A percentile compares a stretch with the other conserved stretches of the same genome.
These are phyloP conservation scores for Tolypocladium endophyticum DNA, from an alignment of 2,329 filamentous ascomycete species.

Conservation along the genomic window DNA sequence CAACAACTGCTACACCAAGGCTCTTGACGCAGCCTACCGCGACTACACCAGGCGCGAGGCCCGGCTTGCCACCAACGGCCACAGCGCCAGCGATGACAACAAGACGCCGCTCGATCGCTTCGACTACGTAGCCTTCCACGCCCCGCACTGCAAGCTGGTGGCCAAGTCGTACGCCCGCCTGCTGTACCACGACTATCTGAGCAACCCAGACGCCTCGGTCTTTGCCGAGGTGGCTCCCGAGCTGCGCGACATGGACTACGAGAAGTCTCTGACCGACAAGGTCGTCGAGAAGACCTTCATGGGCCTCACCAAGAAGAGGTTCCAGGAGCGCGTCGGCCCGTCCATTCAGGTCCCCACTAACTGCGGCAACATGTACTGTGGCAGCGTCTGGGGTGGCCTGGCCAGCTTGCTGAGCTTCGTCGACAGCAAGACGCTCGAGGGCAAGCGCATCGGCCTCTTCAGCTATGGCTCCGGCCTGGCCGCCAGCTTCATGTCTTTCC, in stretches of 20 bases:
- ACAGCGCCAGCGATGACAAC: constrained; percentile 32
- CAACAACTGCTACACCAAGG: constrained; percentile 70
- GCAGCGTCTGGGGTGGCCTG: constrained; percentile 67
- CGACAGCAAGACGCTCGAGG: constrained; percentile 50
- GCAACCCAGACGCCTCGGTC: constrained; percentile 52
- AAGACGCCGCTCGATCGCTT: constrained; percentile 68
- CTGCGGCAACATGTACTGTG: constrained; percentile 61
- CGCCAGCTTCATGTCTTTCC: constrained; percentile 63
- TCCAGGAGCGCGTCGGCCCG: constrained; percentile 65
- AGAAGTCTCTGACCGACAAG: constrained; percentile 72
- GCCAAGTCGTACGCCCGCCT: constrained; percentile 76
- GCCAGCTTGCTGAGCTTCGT: constrained; percentile 58
- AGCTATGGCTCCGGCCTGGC: constrained; percentile 71
- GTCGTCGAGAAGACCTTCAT: constrained; percentile 81
- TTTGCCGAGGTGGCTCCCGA: constrained; percentile 70
- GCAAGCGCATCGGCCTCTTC: constrained; percentile 67
- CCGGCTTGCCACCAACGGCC: constrained; percentile 31
- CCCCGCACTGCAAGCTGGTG: constrained; percentile 80
- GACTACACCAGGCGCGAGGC: constrained; percentile 68
- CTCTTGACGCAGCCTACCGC: constrained; percentile 71
- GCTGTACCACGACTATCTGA: constrained; percentile 77
- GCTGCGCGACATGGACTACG: constrained; percentile 67
- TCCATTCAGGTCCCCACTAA: constrained; percentile 67
- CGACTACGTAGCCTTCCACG: constrained; percentile 75
- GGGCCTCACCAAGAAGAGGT: constrained; percentile 73